These are phyloP conservation scores for Ceratocystis huliohia DNA, from an alignment of 2,329 filamentous ascomycete genomes.

Conservation along the genomic window DNA sequence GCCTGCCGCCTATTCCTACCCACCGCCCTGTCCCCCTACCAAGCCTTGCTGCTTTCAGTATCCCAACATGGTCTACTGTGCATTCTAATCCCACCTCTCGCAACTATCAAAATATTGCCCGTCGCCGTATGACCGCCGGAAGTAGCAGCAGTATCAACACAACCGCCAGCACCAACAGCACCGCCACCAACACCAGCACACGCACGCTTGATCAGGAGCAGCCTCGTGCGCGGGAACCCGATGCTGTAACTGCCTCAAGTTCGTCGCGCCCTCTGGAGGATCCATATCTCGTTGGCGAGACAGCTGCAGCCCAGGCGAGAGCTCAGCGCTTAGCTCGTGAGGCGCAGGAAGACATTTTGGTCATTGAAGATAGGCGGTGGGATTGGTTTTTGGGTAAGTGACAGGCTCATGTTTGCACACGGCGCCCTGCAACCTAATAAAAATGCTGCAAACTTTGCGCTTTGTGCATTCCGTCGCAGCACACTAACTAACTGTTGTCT, in stretches of 20 bases:
- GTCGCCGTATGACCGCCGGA: slow-evolving; percentile 41
- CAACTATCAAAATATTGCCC: slow-evolving; percentile 52
- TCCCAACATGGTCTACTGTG: slow-evolving; percentile 46
- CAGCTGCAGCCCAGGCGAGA: slow-evolving; percentile 45
- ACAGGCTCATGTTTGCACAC: neutral
- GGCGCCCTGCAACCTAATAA: too few species aligned
- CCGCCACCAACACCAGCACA: slow-evolving; percentile 25
- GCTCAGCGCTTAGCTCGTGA: slow-evolving; percentile 46
- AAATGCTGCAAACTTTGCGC: neutral
- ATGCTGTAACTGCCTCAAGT: neutral
- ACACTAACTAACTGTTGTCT: slow-evolving; percentile 20
- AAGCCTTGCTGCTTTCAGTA: slow-evolving; percentile 41
- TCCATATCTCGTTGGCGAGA: slow-evolving; percentile 54
- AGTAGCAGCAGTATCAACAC: slow-evolving; percentile 28
- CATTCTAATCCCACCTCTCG: slow-evolving; percentile 43
- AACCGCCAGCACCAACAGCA: slow-evolving; percentile 27
- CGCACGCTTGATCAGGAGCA: slow-evolving; percentile 29
- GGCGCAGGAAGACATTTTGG: slow-evolving; percentile 41
- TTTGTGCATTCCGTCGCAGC: neutral
- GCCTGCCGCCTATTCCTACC: slow-evolving; percentile 41
- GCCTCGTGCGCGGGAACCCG: slow-evolving; percentile 19
- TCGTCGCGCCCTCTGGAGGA: slow-evolving; percentile 47
- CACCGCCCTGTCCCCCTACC: slow-evolving; percentile 30
- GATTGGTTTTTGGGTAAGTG: slow-evolving; percentile 47
- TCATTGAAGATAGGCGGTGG: slow-evolving; percentile 47